These are phyloP conservation scores for Penicillium capsulatum DNA, from an alignment of 2,329 filamentous ascomycete species.

Conservation along the genomic window DNA sequence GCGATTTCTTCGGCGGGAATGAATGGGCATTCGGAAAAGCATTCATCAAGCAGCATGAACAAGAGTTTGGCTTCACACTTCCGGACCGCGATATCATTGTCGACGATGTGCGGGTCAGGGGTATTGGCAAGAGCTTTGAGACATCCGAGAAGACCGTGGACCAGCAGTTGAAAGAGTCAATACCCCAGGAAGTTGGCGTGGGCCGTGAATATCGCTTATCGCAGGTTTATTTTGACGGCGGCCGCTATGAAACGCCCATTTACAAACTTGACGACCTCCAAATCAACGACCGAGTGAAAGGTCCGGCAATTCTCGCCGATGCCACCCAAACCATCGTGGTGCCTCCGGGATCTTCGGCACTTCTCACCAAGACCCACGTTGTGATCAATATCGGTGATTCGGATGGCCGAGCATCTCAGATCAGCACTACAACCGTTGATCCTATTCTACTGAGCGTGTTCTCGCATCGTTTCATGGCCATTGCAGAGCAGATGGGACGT, in stretches of 20 bases:
- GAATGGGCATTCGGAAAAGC: slow-evolving; percentile 80
- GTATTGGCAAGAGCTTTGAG: slow-evolving; percentile 83
- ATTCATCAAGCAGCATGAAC: slow-evolving; percentile 81
- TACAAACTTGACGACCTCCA: slow-evolving; percentile 74
- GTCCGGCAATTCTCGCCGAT: slow-evolving; percentile 79
- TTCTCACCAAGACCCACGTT: slow-evolving; percentile 37
- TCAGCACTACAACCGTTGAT: slow-evolving; percentile 57
- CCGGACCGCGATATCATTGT: slow-evolving; percentile 82
- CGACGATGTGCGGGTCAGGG: slow-evolving; percentile 81
- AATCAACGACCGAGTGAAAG: slow-evolving; percentile 67
- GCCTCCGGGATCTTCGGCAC: slow-evolving; percentile 35
- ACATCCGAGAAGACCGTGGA: slow-evolving; percentile 61
- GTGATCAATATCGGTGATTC: slow-evolving; percentile 32
- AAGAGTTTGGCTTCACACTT: slow-evolving; percentile 89
- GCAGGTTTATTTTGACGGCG: slow-evolving; percentile 79
- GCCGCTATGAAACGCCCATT: slow-evolving; percentile 70
- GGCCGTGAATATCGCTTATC: slow-evolving; percentile 63
- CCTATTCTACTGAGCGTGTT: slow-evolving; percentile 76
- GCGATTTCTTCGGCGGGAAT: slow-evolving; percentile 56
- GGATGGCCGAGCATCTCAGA: slow-evolving; percentile 23
- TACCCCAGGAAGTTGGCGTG: slow-evolving; percentile 25
- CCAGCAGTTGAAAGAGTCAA: slow-evolving; percentile 59
- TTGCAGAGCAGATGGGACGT: slow-evolving; percentile 79
- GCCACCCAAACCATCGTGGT: slow-evolving; percentile 48
- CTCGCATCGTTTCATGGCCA: slow-evolving; percentile 78